A percentile compares a stretch with the other conserved stretches of the same genome.
Conservation (phyloP, 495 filamentous ascomycete genomes). For the Staphylotrichum tortipilum region DNA sequence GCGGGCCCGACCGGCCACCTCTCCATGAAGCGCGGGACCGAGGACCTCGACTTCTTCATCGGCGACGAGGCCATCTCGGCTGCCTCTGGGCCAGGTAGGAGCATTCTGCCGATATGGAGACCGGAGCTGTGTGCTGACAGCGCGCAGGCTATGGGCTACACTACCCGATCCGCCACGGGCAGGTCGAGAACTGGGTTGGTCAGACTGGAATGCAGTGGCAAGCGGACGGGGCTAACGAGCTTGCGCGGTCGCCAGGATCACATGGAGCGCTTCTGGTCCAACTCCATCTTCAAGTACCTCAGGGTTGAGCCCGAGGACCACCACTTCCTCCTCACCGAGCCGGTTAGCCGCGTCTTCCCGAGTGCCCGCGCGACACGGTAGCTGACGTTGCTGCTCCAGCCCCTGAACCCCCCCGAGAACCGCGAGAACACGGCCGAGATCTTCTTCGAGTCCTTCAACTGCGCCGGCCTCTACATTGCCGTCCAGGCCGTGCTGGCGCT, state of each 20-base stretch:
- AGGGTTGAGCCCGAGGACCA: slow-evolving; percentile 97
- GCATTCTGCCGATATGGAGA: neutral
- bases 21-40: slow-evolving; percentile 86
- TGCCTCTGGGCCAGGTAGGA: slow-evolving; percentile 67
- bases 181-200: slow-evolving; percentile 92
- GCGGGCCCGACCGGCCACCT: slow-evolving; percentile 74
- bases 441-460: slow-evolving; percentile 99
- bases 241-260: slow-evolving; percentile 58
- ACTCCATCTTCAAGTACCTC: slow-evolving; percentile 99
- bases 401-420: slow-evolving; percentile 95
- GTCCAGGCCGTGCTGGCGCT: slow-evolving; percentile 95
- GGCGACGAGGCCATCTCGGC: slow-evolving; percentile 90
- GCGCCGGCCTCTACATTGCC: slow-evolving; percentile 95
- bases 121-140: neutral
- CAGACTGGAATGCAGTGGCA: neutral
- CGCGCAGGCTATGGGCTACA: slow-evolving; percentile 79
- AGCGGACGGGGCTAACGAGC: slow-evolving; percentile 18
- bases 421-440: slow-evolving; percentile 99
- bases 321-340: slow-evolving; percentile 94
- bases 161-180: slow-evolving; percentile 94
- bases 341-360: slow-evolving; percentile 50
- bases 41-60: slow-evolving; percentile 98
- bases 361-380: neutral
- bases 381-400: slow-evolving; percentile 48
- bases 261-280: slow-evolving; percentile 99